Base-by-base conservation (phyloP, 2,329 filamentous ascomycete genomes). In the Ophiocordyceps unilateralis region DNA sequence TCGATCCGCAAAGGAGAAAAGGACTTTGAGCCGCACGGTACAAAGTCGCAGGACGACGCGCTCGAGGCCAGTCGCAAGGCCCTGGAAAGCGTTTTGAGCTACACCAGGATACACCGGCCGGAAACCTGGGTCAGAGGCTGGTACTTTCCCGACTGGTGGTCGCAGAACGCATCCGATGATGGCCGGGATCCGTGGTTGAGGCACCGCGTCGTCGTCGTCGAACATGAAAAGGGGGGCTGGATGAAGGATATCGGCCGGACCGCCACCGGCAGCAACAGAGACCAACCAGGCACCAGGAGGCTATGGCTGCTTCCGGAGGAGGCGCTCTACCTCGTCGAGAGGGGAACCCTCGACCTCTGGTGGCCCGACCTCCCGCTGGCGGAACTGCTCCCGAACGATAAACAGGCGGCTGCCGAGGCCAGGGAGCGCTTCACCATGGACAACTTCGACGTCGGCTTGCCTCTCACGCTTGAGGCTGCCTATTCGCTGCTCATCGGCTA, bases 1-100 rank as follows among this genome's bases (percentile, higher is more conserved):
- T 72, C 88, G 11, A 86, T 93, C 30, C 87, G 89, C 50, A 85
- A 87, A 49, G 91, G 91, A 47, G 87, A 93, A 59, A 98, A 98
- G 61, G 91, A 98, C 64, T 98, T 95, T 59, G 91, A 96, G 63
- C 80, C 83, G 23, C 87, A 96, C 62, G 83, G 84, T 40, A 96
- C 91, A 2, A 74, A 76, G 26, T 76, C 83, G 26, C 91, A 98
- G 61, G 77, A 81, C 49, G 71, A 74, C 44, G 75, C 81, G 9
- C 77, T 98, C 42, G 81, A 86, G 54, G 75, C 83, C 40, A 93
- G 86, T 48, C 78, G 89, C 43, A 70, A 74, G 51, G 89, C 88
- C 19, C 91, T 98, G 82, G 83, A 93, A 60, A 79, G 86, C 52
- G 88, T 89, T 2, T 70, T 96, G 44, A 72, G 77, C 42, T 81